Conservation (phyloP, 2,329 filamentous ascomycete genomes). For the Pyrenophora teres region DNA sequence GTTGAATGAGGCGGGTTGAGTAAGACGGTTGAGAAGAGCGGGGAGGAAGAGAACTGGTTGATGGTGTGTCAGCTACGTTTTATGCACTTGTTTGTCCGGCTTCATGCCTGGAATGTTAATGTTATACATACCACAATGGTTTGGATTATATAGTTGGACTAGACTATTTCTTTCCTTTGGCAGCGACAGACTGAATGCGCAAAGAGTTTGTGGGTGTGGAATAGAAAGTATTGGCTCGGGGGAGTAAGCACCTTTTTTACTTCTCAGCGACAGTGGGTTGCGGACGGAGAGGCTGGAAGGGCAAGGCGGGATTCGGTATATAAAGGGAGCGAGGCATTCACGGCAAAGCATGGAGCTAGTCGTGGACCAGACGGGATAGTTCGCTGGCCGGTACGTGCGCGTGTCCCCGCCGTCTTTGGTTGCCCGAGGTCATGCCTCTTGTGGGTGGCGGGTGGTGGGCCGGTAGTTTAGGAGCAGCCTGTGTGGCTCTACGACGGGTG, state of each 20-base stretch:
- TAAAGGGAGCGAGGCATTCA: constrained; percentile 34
- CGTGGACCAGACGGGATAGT: constrained; percentile 16
- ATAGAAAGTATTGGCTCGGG: constrained; percentile 3
- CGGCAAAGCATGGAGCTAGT: constrained; percentile 25
- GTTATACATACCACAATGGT: too few relatives aligned
- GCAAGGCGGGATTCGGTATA: constrained; percentile 25
- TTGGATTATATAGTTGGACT: too few relatives aligned
- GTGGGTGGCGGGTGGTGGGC: constrained; percentile 4
- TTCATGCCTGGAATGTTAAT: too few relatives aligned
- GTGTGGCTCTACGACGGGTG: neutral
- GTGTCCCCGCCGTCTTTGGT: constrained; percentile 6
- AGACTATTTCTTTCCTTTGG: constrained; percentile 17
- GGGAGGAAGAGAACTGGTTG: constrained; percentile 6
- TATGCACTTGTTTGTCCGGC: too few relatives aligned
- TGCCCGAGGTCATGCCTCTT: constrained; percentile 7
- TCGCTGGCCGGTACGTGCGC: constrained; percentile 17
- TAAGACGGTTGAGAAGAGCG: constrained; percentile 8
- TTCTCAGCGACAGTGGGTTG: constrained; percentile 37
- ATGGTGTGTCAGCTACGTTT: neutral
- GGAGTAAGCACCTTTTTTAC: too few relatives aligned
- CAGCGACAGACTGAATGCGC: constrained; percentile 28
- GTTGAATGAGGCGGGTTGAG: constrained; percentile 17
- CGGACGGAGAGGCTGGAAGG: constrained; percentile 20
- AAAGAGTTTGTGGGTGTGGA: constrained; percentile 7
- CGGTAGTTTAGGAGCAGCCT: constrained; percentile 9